Evolutionary conservation across 164 flowering plant genomes (phyloP).

Genomic region (Tetrastigma voinierianum): DNA sequence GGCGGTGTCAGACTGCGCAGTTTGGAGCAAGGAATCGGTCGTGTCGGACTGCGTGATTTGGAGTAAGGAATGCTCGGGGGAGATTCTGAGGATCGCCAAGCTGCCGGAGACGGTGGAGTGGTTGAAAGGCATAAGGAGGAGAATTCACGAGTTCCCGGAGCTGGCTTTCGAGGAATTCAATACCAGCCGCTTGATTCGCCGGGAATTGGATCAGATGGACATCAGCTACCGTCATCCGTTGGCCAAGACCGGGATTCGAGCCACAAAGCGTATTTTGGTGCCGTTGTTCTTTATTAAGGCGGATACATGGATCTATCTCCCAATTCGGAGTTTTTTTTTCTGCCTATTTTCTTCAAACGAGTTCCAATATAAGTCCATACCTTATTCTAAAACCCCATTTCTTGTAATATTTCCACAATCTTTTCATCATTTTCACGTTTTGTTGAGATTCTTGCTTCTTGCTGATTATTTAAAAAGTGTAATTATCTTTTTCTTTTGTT

Average conservation of each 20-base stretch:
- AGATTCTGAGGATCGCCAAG: slow-evolving; percentile 36
- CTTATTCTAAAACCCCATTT: too few relatives aligned
- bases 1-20: neutral
- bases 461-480: too few relatives aligned
- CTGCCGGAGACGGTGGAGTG: slow-evolving; percentile 46
- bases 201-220: slow-evolving; percentile 57
- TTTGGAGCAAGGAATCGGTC: neutral
- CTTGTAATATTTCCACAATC: too few relatives aligned
- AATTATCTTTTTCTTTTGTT: too few relatives aligned
- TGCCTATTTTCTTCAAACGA: neutral
- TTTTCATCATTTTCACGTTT: too few relatives aligned
- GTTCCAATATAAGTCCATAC: neutral
- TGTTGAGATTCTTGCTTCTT: too few relatives aligned
- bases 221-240: slow-evolving; percentile 49
- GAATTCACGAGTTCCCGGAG: slow-evolving; percentile 75
- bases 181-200: slow-evolving; percentile 56
- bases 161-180: slow-evolving; percentile 71
- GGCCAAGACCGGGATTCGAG: slow-evolving; percentile 69
- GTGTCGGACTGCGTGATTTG: slow-evolving; percentile 8
- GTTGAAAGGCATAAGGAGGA: slow-evolving; percentile 53
- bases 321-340: slow-evolving; percentile 61
- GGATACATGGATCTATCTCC: slow-evolving; percentile 97
- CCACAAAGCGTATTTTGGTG: too few relatives aligned
- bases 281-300: too few relatives aligned
- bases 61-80: slow-evolving; percentile 29